phyloP scores from a whole-genome alignment of 345 rosid genomes.

The Eucalyptus polyanthemos region DNA sequence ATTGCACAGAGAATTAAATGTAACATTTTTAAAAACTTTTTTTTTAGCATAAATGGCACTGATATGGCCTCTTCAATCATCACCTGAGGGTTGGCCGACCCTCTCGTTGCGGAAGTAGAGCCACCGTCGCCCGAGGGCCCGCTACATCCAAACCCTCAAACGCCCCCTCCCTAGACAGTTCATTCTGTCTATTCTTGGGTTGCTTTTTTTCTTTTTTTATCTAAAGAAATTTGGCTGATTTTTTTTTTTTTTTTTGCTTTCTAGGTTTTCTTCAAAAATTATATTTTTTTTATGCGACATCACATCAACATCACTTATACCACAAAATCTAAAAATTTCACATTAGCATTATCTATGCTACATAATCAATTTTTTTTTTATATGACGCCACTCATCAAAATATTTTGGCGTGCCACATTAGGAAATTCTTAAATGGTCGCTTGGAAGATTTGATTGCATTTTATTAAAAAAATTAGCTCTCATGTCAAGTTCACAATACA shows the following conservation, averaged over 20 bases:
- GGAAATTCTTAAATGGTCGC: neutral
- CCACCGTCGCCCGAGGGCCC: neutral
- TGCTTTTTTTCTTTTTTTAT: no score
- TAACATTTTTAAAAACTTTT: no score
- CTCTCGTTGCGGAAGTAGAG: no score
- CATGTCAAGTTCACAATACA: no score
- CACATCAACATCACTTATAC: neutral
- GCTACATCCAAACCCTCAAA: no score
- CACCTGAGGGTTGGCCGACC: neutral
- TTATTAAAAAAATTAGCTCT: neutral
- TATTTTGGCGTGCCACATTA: neutral
- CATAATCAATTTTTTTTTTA: no score
- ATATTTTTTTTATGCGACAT: accelerated
- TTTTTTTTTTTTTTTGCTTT: neutral
- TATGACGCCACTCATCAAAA: neutral
- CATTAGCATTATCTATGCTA: neutral
- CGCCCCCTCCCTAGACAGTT: neutral
- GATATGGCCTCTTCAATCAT: neutral
- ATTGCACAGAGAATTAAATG: accelerated
- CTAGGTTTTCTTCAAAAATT: no score
- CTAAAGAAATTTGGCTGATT: neutral
- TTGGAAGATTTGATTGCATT: neutral
- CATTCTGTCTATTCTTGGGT: neutral
- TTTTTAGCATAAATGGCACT: neutral
- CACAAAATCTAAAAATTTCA: neutral